Percentiles rank a stretch among this genome's conserved stretches.
Evolutionary conservation across 2,329 filamentous ascomycete genomes (phyloP).

Genomic region (Diplodia sapinea): DNA sequence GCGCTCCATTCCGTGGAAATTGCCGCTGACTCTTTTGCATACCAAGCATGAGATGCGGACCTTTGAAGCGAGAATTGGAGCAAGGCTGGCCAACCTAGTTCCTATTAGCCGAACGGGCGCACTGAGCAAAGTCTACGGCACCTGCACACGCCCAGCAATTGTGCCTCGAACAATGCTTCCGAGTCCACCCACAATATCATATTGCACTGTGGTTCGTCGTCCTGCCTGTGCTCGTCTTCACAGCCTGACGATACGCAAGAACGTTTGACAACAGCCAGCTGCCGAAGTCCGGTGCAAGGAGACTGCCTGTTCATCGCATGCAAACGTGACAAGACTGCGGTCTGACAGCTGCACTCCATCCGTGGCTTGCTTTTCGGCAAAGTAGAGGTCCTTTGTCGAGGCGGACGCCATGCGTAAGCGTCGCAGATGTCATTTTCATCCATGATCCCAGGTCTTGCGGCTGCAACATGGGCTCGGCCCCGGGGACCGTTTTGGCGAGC

Average conservation of each 20-base stretch:
- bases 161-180: not conserved
- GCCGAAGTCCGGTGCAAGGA: not conserved
- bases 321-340: conserved; percentile 4
- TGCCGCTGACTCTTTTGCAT: not conserved
- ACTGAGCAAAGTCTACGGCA: not conserved
- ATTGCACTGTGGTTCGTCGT: not conserved
- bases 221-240: not conserved
- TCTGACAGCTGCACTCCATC: conserved; percentile 9
- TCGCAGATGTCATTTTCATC: conserved; percentile 2
- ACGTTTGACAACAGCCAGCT: not conserved
- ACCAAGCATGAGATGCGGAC: not conserved
- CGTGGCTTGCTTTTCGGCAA: conserved; percentile 13
- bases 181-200: not conserved
- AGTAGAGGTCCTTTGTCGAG: not conserved
- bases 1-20: conserved; percentile 1
- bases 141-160: not conserved
- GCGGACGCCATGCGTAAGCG: conserved; percentile 6
- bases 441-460: conserved; percentile 21
- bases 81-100: not conserved
- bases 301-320: conserved; percentile 2
- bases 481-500: not conserved
- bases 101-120: too few species aligned
- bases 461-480: not conserved
- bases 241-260: not conserved
- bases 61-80: not conserved